Conservation (phyloP, 2,329 filamentous ascomycete genomes). For the Fusarium sambucinum region DNA sequence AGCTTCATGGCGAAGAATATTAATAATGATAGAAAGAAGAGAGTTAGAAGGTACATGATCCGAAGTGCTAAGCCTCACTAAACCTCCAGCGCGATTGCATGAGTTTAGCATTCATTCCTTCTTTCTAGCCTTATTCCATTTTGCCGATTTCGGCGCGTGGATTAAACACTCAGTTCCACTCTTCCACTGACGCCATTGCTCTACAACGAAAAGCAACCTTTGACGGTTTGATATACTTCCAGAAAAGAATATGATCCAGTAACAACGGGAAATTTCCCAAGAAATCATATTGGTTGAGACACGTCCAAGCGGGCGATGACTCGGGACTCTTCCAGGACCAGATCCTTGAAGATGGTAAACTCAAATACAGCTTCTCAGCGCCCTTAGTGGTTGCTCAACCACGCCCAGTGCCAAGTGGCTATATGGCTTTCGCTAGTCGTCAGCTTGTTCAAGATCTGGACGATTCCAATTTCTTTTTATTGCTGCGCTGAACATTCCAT, state of each 20-base stretch:
- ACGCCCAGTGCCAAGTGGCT: slow-evolving; percentile 21
- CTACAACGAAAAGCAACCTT: neutral
- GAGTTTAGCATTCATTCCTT: neutral
- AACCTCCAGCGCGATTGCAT: neutral
- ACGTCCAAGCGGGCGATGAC: slow-evolving; percentile 10
- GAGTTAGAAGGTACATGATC: neutral
- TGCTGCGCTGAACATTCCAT: slow-evolving; percentile 24
- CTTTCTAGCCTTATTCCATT: slow-evolving; percentile 17
- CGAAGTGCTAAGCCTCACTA: neutral
- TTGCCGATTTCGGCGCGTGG: slow-evolving; percentile 22
- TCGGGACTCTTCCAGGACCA: slow-evolving; percentile 5
- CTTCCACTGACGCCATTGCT: slow-evolving; percentile 1
- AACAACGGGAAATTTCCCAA: neutral
- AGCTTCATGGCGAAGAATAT: neutral
- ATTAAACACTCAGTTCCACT: slow-evolving; percentile 18
- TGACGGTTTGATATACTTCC: slow-evolving; percentile 10
- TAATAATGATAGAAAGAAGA: neutral
- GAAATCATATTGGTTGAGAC: neutral
- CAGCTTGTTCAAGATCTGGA: neutral
- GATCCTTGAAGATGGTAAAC: slow-evolving; percentile 8
- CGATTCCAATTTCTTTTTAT: slow-evolving; percentile 6
- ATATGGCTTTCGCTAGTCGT: slow-evolving; percentile 30
- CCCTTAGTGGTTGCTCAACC: slow-evolving; percentile 16
- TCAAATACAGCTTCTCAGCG: slow-evolving; percentile 9
- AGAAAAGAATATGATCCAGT: slow-evolving; percentile 6